These are phyloP conservation scores for Cucurbita ficifolia DNA, from an alignment of 306 rosid genomes.

Conservation along the genomic window DNA sequence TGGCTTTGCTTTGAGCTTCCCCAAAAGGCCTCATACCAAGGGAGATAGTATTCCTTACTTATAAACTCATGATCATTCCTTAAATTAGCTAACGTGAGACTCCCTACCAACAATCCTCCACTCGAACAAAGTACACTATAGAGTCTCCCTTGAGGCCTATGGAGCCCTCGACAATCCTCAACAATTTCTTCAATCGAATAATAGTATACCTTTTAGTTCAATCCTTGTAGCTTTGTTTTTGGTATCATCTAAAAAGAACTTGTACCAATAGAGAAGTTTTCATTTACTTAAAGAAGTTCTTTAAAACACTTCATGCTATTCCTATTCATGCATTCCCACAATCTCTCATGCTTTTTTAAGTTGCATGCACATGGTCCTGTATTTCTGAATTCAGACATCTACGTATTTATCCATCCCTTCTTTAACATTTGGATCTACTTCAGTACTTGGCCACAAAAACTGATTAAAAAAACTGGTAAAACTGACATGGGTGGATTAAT, in stretches of 20 bases:
- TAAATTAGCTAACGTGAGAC: too few species aligned
- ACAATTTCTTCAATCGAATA: neutral
- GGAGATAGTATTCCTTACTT: too few species aligned
- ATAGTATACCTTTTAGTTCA: neutral
- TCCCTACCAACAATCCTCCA: too few species aligned
- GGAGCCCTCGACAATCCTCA: too few species aligned
- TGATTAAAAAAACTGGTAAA: neutral
- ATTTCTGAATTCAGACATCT: constrained; percentile 16
- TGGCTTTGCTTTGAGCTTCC: too few species aligned
- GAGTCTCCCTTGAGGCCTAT: too few species aligned
- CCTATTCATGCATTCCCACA: constrained; percentile 12
- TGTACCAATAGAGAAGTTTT: neutral
- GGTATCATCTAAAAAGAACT: neutral
- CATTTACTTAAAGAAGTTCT: constrained; percentile 1
- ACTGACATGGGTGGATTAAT: neutral
- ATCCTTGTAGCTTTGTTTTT: neutral
- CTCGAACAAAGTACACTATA: too few species aligned
- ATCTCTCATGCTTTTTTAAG: constrained; percentile 25
- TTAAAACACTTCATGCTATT: constrained; percentile 3
- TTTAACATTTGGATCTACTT: neutral
- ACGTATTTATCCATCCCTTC: neutral
- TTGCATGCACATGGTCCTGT: constrained; percentile 40
- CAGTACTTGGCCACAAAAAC: neutral
- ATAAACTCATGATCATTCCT: too few species aligned
- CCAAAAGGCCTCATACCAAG: too few species aligned